Percentiles rank a stretch among this genome's conserved stretches.
Evolutionary conservation across 2,329 filamentous ascomycete species (phyloP).

Genomic region (Leptographium flavum): DNA sequence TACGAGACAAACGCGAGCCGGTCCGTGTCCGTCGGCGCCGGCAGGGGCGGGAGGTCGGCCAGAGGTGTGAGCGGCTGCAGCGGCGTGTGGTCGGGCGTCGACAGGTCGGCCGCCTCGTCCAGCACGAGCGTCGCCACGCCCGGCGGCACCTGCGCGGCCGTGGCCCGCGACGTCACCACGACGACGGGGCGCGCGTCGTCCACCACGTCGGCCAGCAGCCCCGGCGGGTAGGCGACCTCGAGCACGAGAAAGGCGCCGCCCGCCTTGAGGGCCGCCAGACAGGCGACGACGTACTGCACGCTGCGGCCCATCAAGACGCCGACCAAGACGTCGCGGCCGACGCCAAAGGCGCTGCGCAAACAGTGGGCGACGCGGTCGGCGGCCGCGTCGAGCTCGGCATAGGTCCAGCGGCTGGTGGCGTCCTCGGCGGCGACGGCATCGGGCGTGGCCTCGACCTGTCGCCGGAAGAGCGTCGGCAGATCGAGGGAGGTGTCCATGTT

Average conservation of each 20-base stretch:
- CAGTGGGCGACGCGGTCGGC: constrained; percentile 50
- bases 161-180: constrained; percentile 52
- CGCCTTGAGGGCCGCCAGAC: constrained; percentile 61
- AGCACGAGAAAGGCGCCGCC: constrained; percentile 71
- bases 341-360: constrained; percentile 47
- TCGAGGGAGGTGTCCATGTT: constrained; percentile 49
- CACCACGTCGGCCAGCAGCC: constrained; percentile 60
- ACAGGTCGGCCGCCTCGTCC: constrained; percentile 25
- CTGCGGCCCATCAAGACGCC: constrained; percentile 63
- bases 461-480: constrained; percentile 54
- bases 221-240: constrained; percentile 64
- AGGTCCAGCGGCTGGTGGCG: constrained; percentile 51
- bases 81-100: not conserved
- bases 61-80: not conserved
- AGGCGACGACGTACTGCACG: constrained; percentile 67
- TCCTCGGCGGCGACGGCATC: constrained; percentile 60
- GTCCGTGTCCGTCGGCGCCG: constrained; percentile 53
- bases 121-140: constrained; percentile 50
- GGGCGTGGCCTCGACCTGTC: constrained; percentile 55
- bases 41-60: constrained; percentile 10
- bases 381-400: constrained; percentile 55
- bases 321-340: constrained; percentile 59
- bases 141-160: constrained; percentile 50
- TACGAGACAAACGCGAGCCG: constrained; percentile 69
- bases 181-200: constrained; percentile 60